Base-by-base conservation (phyloP, 73 alveolate species). In the Tetrahymena elliotti region DNA sequence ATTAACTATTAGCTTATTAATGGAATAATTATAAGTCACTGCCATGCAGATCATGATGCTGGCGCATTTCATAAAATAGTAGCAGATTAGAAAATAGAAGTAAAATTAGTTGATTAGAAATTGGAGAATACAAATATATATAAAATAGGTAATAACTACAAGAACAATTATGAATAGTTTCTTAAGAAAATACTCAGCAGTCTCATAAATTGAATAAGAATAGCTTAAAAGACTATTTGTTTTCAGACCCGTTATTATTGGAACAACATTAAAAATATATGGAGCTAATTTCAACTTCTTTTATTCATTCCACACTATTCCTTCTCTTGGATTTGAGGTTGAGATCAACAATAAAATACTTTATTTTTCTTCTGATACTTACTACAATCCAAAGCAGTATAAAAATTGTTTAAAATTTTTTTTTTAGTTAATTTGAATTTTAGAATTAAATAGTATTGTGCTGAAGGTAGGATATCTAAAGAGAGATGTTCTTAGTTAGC, bases 21-120 rank as follows among this genome's bases (percentile, higher is more conserved):
- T 11, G 92, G 94, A 41, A 93, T 94, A 11, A 94, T 94, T 3
- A 94, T 94, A 31, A 54, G 94, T 35, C 96, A 94, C 40, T 54
- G 93, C 40, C 96, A 94, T 83, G 96, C 96, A 22, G 96, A 94
- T 94, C 96, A 94, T 94, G 96, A 94, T 94, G 96, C 96, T 10
- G 96, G 96, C 20, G 93, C 96, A 38, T 94, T 94, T 33, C 93
- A 94, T 34, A 94, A 94, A 39, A 36, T 94, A 94, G 83, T 94
- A 36, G 94, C 88, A 38, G 92, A 84, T 35, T 83, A 68, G 24
- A 68, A 83, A 38, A 83, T 92, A 16, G 84, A 54, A 35, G 92
- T 68, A 68, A 68, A 3, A 16, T 27, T 24, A n/a, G 6, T 18
- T 68, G 5, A 4, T 18, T 52, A 27, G 11, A 1, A 31, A 22